Percentiles rank a stretch among this genome's conserved stretches.
phyloP scores from a whole-genome alignment of 2,329 filamentous ascomycete genomes.

The Pseudogymnoascus sp. region DNA sequence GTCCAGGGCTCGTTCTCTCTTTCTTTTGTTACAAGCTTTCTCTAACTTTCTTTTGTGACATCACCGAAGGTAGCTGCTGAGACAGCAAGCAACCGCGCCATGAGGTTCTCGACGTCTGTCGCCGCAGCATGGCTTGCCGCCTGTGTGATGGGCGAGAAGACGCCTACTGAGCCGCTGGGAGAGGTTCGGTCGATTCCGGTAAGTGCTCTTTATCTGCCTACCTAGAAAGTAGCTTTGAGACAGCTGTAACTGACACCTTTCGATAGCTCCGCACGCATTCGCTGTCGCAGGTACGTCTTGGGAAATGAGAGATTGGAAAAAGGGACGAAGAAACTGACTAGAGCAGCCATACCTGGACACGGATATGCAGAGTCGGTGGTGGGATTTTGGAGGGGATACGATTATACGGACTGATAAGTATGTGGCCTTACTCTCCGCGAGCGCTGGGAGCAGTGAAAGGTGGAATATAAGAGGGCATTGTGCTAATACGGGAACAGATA shows the following conservation, averaged over 20 bases:
- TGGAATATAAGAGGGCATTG: slow-evolving; percentile 11
- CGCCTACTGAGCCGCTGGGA: slow-evolving; percentile 29
- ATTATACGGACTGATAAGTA: slow-evolving; percentile 68
- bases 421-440: slow-evolving; percentile 23
- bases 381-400: slow-evolving; percentile 95
- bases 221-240: not conserved
- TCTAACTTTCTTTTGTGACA: not conserved
- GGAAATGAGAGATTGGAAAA: not conserved
- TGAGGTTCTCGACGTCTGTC: slow-evolving; percentile 24
- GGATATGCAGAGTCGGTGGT: slow-evolving; percentile 97
- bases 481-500: slow-evolving; percentile 50
- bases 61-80: not conserved
- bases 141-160: slow-evolving; percentile 24
- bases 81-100: slow-evolving; percentile 18
- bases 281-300: slow-evolving; percentile 59
- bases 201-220: slow-evolving; percentile 25
- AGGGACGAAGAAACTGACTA: not conserved
- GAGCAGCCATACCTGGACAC: slow-evolving; percentile 88
- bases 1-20: not conserved
- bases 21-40: not conserved
- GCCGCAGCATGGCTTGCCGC: slow-evolving; percentile 28
- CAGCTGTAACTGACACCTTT: slow-evolving; percentile 19
- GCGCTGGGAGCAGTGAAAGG: not conserved
- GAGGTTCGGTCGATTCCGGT: slow-evolving; percentile 57
- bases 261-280: slow-evolving; percentile 77